These are phyloP conservation scores for Candida suzukii DNA, from an alignment of 805 yeast species.

Conservation along the genomic window DNA sequence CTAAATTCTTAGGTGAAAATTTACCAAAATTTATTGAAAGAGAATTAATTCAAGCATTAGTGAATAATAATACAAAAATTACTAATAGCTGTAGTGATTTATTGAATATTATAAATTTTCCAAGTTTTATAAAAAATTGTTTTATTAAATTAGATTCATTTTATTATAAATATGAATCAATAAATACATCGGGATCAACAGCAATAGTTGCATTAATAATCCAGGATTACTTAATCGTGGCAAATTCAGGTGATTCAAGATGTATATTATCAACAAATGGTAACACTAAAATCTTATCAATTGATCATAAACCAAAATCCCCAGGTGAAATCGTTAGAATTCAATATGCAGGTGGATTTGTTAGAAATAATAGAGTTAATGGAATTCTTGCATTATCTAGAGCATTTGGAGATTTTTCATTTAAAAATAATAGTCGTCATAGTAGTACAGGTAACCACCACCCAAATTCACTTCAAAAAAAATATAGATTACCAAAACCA, in stretches of 20 bases:
- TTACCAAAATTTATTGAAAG: conserved; percentile 23
- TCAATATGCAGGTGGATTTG: conserved; percentile 53
- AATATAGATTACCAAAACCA: background rate
- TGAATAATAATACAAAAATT: conserved; percentile 8
- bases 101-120: conserved; percentile 18
- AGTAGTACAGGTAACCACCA: background rate
- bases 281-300: conserved; percentile 50
- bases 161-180: conserved; percentile 27
- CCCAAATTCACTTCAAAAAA: conserved; percentile 12
- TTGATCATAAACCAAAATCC: conserved; percentile 58
- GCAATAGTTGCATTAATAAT: conserved; percentile 40
- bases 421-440: conserved; percentile 28
- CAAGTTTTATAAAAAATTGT: conserved; percentile 30
- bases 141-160: conserved; percentile 40
- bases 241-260: conserved; percentile 75
- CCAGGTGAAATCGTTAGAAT: conserved; percentile 53
- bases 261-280: conserved; percentile 51
- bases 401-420: conserved; percentile 63
- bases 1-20: conserved; percentile 41
- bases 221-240: conserved; percentile 41
- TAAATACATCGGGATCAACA: conserved; percentile 44
- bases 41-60: conserved; percentile 9
- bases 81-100: conserved; percentile 6
- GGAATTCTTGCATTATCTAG: conserved; percentile 51
- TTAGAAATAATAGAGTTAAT: conserved; percentile 53